Conservation (phyloP, 805 yeast species). For the Kazachstania martiniae region DNA sequence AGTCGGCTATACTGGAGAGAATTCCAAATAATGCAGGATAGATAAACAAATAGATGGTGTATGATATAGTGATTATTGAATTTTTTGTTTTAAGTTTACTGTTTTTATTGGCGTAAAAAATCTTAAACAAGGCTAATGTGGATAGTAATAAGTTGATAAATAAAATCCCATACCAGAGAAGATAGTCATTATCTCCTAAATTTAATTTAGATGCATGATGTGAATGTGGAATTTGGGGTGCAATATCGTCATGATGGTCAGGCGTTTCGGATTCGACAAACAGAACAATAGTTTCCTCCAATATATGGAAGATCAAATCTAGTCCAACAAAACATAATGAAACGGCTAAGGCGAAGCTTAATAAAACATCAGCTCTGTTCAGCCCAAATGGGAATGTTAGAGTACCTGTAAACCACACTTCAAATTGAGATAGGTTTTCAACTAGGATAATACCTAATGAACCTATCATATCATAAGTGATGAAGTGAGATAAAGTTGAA, state of each 20-base stretch:
- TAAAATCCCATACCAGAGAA: conserved; percentile 20
- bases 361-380: conserved; percentile 79
- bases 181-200: background rate
- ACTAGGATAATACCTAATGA: conserved; percentile 59
- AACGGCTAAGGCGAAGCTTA: conserved; percentile 78
- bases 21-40: conserved; percentile 16
- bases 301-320: conserved; percentile 76
- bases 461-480: conserved; percentile 79
- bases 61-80: conserved; percentile 24
- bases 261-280: conserved; percentile 23
- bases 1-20: conserved; percentile 18
- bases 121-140: conserved; percentile 16
- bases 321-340: conserved; percentile 84
- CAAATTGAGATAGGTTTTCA: conserved; percentile 79
- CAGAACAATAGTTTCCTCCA: conserved; percentile 55
- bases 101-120: conserved; percentile 19
- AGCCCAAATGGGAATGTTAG: conserved; percentile 85
- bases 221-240: conserved; percentile 25
- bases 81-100: conserved; percentile 25
- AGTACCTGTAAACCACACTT: conserved; percentile 79
- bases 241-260: conserved; percentile 24
- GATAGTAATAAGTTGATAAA: conserved; percentile 14
- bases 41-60: conserved; percentile 19
- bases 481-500: conserved; percentile 73
- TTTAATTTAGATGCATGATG: conserved; percentile 14